A percentile compares a stretch with the other conserved stretches of the same genome.
Evolutionary conservation across 1,139 yeast genomes (phyloP).

Genomic region (Sugiyamaella xylanicola): DNA sequence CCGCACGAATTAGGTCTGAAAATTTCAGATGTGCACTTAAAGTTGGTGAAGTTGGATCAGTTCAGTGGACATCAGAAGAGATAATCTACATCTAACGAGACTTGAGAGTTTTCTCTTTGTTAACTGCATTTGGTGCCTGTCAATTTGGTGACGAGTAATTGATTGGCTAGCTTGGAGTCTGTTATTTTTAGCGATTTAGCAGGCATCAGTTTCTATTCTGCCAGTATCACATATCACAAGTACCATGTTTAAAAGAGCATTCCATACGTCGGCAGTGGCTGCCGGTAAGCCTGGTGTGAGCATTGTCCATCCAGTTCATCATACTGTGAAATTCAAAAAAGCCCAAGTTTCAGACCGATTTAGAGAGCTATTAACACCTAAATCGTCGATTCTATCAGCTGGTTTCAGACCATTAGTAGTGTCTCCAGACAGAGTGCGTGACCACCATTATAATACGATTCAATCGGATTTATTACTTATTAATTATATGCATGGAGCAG

Average conservation of each 20-base stretch:
- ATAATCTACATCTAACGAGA: too few species aligned
- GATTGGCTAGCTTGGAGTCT: too few species aligned
- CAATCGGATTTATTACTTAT: slow-evolving; percentile 77
- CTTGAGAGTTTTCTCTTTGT: too few species aligned
- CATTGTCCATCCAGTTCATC: slow-evolving; percentile 89
- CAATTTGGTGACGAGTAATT: too few species aligned
- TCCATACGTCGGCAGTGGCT: slow-evolving; percentile 19
- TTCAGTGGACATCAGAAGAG: too few species aligned
- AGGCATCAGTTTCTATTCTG: background rate
- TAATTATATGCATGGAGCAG: slow-evolving; percentile 68
- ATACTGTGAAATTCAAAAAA: slow-evolving; percentile 74
- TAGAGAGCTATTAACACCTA: slow-evolving; percentile 64
- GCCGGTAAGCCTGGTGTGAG: slow-evolving; percentile 61
- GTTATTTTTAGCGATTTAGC: too few species aligned
- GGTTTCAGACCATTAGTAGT: slow-evolving; percentile 72
- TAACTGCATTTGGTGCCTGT: too few species aligned
- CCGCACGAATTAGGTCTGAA: too few species aligned
- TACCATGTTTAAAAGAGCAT: slow-evolving; percentile 16
- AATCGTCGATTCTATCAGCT: slow-evolving; percentile 55
- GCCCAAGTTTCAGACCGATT: slow-evolving; percentile 59
- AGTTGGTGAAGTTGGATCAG: too few species aligned
- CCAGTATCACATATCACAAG: background rate
- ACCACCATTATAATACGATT: slow-evolving; percentile 72
- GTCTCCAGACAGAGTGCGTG: slow-evolving; percentile 76
- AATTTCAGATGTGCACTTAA: too few species aligned